phyloP scores from a whole-genome alignment of 805 yeast genomes.

The Zygosaccharomyces siamensis region DNA sequence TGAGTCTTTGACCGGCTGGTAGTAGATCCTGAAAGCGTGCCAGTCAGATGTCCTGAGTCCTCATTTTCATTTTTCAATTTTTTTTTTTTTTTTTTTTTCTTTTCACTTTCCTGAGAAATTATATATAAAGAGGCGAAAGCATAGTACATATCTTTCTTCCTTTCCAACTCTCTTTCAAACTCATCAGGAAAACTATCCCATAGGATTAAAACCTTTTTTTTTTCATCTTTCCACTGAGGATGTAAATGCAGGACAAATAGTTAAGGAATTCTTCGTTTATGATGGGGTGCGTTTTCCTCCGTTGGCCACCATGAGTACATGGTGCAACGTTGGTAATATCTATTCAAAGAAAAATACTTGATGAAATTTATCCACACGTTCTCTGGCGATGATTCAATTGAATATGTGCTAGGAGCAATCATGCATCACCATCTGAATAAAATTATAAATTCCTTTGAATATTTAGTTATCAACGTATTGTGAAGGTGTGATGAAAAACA shows the following conservation, averaged over 20 bases:
- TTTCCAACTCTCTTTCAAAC: neutral
- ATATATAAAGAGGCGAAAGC: neutral
- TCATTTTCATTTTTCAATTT: neutral
- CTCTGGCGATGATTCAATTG: slow-evolving; percentile 39
- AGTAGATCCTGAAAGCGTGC: too few relatives aligned
- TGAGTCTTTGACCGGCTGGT: too few relatives aligned
- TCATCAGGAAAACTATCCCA: slow-evolving; percentile 7
- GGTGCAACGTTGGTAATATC: slow-evolving; percentile 22
- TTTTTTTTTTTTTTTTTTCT: slow-evolving; percentile 9
- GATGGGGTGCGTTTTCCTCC: slow-evolving; percentile 36
- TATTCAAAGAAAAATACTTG: slow-evolving; percentile 16
- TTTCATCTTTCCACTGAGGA: slow-evolving; percentile 51
- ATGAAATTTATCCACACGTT: slow-evolving; percentile 34
- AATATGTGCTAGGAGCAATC: slow-evolving; percentile 74
- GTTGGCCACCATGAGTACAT: slow-evolving; percentile 28
- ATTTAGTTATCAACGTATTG: neutral
- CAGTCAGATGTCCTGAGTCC: too few relatives aligned
- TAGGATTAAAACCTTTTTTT: slow-evolving; percentile 37
- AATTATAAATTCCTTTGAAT: slow-evolving; percentile 3
- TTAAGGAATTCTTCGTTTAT: slow-evolving; percentile 76
- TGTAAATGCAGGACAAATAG: slow-evolving; percentile 70
- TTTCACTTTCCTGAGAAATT: neutral
- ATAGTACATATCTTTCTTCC: neutral
- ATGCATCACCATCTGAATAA: slow-evolving; percentile 97
- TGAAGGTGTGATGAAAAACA: slow-evolving; percentile 31